Percentiles rank a stretch among this genome's conserved stretches.
These are phyloP conservation scores for Coemansia reversa DNA, from an alignment of 192 early-diverging fungal species.

Conservation along the genomic window DNA sequence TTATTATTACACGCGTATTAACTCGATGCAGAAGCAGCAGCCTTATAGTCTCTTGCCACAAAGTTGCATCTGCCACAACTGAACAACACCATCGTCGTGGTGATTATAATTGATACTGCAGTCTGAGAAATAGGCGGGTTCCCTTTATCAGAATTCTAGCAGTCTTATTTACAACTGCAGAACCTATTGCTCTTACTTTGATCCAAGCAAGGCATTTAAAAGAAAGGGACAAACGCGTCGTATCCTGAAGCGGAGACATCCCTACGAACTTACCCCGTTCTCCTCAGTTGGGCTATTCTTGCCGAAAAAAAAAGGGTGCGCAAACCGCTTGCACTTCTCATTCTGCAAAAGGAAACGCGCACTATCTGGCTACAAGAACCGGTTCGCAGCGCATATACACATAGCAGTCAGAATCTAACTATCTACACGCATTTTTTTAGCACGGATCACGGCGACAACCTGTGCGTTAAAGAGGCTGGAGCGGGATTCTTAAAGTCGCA, in stretches of 20 bases:
- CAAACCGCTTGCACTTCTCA: not conserved
- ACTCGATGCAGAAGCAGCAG: not conserved
- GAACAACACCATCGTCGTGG: not conserved
- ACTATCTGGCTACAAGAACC: not conserved
- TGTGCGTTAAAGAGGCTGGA: conserved; percentile 3
- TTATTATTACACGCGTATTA: not conserved
- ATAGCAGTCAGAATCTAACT: not conserved
- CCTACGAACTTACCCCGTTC: not conserved
- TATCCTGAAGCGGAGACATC: not conserved
- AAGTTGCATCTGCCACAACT: not conserved
- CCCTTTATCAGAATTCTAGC: too few relatives aligned
- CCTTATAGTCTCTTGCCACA: not conserved
- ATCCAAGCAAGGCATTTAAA: not conserved
- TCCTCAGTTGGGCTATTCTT: not conserved
- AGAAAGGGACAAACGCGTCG: not conserved
- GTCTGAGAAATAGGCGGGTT: too few relatives aligned
- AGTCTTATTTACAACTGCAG: too few relatives aligned
- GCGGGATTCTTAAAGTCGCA: conserved; percentile 6
- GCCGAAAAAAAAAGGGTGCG: not conserved
- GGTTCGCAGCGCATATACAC: not conserved
- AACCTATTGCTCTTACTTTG: not conserved
- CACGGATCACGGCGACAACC: conserved; percentile 2
- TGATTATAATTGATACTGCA: too few relatives aligned
- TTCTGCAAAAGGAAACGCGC: not conserved
- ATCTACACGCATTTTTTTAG: not conserved